Percentiles rank a stretch among this genome's conserved stretches.
Conservation (phyloP, 805 yeast species). For the Kodamaea sagamina region DNA sequence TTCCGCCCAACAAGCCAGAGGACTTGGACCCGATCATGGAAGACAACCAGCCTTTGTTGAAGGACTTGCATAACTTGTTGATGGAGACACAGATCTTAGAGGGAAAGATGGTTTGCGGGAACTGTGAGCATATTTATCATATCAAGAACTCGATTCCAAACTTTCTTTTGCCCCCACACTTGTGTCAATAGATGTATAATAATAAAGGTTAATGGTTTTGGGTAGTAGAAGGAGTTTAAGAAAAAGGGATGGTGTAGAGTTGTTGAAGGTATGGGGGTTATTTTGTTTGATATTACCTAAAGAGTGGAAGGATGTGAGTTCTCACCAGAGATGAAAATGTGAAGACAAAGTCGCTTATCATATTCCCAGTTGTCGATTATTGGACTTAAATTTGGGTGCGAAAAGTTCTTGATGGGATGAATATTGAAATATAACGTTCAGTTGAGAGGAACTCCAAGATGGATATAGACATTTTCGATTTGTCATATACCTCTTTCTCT, state of each 20-base stretch:
- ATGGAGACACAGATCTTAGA: constrained; percentile 84
- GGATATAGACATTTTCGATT: no score
- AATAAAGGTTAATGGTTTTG: not conserved
- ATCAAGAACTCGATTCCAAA: constrained; percentile 94
- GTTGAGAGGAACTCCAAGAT: no score
- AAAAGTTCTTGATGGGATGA: no score
- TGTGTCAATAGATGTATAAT: constrained; percentile 26
- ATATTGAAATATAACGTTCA: no score
- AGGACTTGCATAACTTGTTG: constrained; percentile 74
- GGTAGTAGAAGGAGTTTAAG: not conserved
- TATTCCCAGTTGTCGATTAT: no score
- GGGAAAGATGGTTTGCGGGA: constrained; percentile 86
- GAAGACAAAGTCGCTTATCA: no score
- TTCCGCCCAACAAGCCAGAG: constrained; percentile 55
- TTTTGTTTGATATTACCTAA: no score
- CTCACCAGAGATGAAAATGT: no score
- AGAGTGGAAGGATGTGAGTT: no score
- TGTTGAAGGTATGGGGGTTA: no score
- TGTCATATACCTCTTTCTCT: no score
- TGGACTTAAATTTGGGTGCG: no score
- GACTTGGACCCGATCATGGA: constrained; percentile 54
- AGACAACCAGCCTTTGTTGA: constrained; percentile 55
- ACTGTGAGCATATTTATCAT: constrained; percentile 84
- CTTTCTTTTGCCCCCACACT: constrained; percentile 90
- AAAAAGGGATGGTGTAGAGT: not conserved